Conservation (phyloP, 164 flowering plant species). For the Vitis amurensis region DNA sequence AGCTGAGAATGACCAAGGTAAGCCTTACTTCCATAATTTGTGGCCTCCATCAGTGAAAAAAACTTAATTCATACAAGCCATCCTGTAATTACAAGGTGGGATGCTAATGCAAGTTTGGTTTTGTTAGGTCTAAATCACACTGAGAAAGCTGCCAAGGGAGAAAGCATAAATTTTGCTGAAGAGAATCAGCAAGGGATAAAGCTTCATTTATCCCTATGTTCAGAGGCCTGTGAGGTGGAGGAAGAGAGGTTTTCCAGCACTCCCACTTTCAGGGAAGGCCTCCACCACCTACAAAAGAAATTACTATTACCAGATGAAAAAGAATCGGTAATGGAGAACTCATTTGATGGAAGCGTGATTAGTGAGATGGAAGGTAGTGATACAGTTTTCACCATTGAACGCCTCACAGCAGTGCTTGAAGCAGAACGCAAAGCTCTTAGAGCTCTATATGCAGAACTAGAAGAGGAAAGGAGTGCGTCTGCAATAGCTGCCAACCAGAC, state of each 20-base stretch:
- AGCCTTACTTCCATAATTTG: background rate
- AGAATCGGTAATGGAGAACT: slow-evolving; percentile 53
- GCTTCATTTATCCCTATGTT: slow-evolving; percentile 16
- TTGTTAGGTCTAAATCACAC: slow-evolving; percentile 16
- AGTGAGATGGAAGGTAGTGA: slow-evolving; percentile 58
- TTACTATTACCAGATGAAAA: slow-evolving; percentile 36
- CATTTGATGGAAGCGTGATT: slow-evolving; percentile 61
- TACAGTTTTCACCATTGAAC: slow-evolving; percentile 42
- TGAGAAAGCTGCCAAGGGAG: slow-evolving; percentile 15
- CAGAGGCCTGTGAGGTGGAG: slow-evolving; percentile 38
- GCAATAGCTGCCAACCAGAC: slow-evolving; percentile 86
- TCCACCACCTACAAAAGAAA: slow-evolving; percentile 42
- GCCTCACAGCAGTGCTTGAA: slow-evolving; percentile 53
- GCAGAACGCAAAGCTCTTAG: slow-evolving; percentile 58
- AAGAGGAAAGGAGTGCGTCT: slow-evolving; percentile 90
- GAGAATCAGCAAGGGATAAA: slow-evolving; percentile 17
- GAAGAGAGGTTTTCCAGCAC: slow-evolving; percentile 63
- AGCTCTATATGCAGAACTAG: slow-evolving; percentile 72
- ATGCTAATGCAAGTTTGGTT: background rate
- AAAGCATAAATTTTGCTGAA: slow-evolving; percentile 10
- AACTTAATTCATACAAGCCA: no score
- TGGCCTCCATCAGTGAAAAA: background rate
- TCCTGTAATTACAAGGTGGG: background rate
- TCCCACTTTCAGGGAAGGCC: slow-evolving; percentile 47
- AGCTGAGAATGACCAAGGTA: slow-evolving; percentile 18